Conservation (phyloP, 2,329 filamentous ascomycete genomes). For the Emericellopsis atlantica region DNA sequence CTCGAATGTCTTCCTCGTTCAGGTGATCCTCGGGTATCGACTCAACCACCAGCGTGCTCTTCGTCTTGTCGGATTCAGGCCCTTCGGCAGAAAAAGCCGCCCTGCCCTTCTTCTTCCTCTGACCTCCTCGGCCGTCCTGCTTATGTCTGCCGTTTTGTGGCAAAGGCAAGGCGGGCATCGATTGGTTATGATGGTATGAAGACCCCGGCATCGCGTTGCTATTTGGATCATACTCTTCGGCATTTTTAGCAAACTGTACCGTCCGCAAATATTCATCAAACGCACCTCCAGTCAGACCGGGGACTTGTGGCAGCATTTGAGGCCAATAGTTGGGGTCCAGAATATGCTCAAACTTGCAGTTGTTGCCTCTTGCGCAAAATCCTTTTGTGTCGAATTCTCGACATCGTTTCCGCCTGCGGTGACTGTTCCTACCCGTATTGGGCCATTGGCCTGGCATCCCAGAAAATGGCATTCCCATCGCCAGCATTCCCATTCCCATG, state of each 20-base stretch:
- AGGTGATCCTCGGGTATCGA: constrained; percentile 64
- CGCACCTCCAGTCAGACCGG: too few species aligned
- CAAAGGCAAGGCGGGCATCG: too few species aligned
- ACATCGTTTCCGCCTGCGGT: constrained; percentile 33
- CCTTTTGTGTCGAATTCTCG: constrained; percentile 62
- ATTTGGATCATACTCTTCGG: constrained; percentile 19
- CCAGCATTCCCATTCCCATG: constrained; percentile 48
- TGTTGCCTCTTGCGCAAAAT: constrained; percentile 54
- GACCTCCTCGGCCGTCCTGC: neutral
- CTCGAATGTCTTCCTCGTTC: constrained; percentile 48
- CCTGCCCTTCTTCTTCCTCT: constrained; percentile 19
- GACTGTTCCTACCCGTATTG: constrained; percentile 10
- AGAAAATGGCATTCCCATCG: constrained; percentile 31
- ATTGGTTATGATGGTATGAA: constrained; percentile 7
- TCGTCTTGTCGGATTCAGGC: constrained; percentile 47
- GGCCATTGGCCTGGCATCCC: constrained; percentile 25
- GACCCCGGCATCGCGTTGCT: constrained; percentile 9
- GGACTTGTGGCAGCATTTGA: too few species aligned
- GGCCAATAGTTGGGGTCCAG: neutral
- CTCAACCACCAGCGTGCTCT: constrained; percentile 62
- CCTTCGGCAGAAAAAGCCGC: constrained; percentile 50
- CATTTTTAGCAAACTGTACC: too few species aligned
- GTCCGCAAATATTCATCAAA: too few species aligned
- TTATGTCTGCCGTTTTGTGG: neutral
- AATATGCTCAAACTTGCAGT: constrained; percentile 57